Percentiles rank a stretch among this genome's conserved stretches.
Conservation (phyloP, 805 yeast species). For the Candida broadrunensis region DNA sequence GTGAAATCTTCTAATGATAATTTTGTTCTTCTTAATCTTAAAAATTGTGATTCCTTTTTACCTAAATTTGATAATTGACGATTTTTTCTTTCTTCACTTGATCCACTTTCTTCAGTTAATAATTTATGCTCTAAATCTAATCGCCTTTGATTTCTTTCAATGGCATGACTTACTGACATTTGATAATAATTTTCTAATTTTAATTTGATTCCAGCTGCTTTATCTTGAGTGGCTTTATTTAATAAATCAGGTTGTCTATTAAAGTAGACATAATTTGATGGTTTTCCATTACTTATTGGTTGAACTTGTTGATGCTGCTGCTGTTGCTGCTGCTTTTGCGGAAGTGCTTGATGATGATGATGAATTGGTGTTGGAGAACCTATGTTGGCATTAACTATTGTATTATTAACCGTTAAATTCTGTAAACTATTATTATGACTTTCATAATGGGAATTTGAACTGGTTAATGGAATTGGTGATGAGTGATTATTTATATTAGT, state of each 20-base stretch:
- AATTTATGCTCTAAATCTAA: constrained; percentile 77
- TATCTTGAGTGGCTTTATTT: constrained; percentile 73
- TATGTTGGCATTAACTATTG: neutral
- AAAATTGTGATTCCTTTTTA: constrained; percentile 80
- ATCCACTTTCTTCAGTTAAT: constrained; percentile 57
- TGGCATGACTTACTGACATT: constrained; percentile 84
- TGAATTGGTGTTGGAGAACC: neutral
- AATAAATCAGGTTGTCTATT: constrained; percentile 80
- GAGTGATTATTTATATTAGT: constrained; percentile 5
- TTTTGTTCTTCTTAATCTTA: constrained; percentile 81
- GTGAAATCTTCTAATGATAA: constrained; percentile 78
- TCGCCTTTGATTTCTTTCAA: constrained; percentile 92
- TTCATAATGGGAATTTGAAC: constrained; percentile 3
- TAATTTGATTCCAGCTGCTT: constrained; percentile 78
- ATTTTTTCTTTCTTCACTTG: constrained; percentile 79
- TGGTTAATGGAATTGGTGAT: constrained; percentile 7
- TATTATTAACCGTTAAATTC: neutral
- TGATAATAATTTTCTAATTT: constrained; percentile 83
- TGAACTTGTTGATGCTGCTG: constrained; percentile 6
- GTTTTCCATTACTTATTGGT: neutral
- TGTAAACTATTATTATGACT: neutral
- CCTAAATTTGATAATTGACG: constrained; percentile 82
- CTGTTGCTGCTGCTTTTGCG: constrained; percentile 9
- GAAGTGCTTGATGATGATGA: constrained; percentile 1
- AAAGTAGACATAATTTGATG: constrained; percentile 59